phyloP scores from a whole-genome alignment of 495 filamentous ascomycete species.

The Tuber borchii region DNA sequence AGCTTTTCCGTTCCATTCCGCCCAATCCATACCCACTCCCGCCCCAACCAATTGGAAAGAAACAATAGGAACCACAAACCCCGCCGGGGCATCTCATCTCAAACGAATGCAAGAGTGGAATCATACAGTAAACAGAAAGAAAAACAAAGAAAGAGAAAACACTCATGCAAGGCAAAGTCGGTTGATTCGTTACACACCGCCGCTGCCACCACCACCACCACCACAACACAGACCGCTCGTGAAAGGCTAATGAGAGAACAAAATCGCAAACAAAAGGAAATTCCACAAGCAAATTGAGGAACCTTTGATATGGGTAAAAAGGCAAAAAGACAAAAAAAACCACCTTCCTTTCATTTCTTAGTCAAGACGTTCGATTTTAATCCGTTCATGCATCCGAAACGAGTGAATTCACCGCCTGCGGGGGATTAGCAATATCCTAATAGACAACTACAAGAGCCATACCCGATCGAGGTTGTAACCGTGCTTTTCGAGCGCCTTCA shows the following conservation, averaged over 20 bases:
- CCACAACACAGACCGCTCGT: neutral
- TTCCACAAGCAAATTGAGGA: neutral
- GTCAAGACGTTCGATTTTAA: neutral
- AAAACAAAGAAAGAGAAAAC: neutral
- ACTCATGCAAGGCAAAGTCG: neutral
- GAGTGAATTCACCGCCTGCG: neutral
- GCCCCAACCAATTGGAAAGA: neutral
- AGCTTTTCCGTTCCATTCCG: neutral
- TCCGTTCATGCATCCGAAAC: neutral
- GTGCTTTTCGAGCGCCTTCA: slow-evolving; percentile 82
- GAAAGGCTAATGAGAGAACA: neutral
- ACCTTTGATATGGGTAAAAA: neutral
- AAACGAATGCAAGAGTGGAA: slow-evolving; percentile 1
- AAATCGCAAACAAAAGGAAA: neutral
- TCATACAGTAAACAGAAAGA: neutral
- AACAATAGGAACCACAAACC: neutral
- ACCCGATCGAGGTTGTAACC: slow-evolving; percentile 96
- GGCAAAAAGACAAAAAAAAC: neutral
- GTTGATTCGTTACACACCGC: neutral
- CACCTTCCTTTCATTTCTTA: neutral
- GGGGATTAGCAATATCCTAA: neutral
- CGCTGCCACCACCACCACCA: neutral
- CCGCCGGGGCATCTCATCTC: neutral
- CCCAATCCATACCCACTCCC: neutral
- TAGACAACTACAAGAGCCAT: slow-evolving; percentile 10